These are phyloP conservation scores for Royoungia palumana DNA, from an alignment of 768 basidiomycete species.

Conservation along the genomic window DNA sequence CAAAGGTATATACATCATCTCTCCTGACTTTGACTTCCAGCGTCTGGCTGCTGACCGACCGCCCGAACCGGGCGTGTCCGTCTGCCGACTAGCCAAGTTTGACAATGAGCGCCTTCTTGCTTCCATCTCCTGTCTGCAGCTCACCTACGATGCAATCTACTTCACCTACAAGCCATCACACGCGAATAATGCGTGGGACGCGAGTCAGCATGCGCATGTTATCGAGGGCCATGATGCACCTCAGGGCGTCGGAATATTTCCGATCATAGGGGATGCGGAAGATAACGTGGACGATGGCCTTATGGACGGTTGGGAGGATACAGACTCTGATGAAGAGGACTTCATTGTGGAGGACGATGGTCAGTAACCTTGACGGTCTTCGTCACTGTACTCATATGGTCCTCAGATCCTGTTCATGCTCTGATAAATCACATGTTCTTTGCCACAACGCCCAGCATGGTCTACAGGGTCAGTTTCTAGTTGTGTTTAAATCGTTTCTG, in stretches of 20 bases:
- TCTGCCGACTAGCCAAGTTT: conserved; percentile 17
- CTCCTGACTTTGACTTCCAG: conserved; percentile 22
- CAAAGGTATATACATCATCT: conserved; percentile 27
- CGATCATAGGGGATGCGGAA: not conserved
- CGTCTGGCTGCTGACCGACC: conserved; percentile 25
- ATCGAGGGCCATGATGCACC: not conserved
- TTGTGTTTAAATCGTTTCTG: too few relatives aligned
- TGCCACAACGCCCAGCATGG: conserved; percentile 19
- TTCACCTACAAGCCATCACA: conserved; percentile 35
- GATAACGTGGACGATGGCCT: conserved; percentile 12
- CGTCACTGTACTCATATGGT: conserved; percentile 1
- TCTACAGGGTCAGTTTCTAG: conserved; percentile 27
- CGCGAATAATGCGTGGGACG: not conserved
- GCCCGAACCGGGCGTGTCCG: conserved; percentile 31
- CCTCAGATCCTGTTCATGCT: conserved; percentile 11
- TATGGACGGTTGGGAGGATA: conserved; percentile 15
- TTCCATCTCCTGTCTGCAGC: conserved; percentile 49
- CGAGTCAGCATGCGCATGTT: not conserved
- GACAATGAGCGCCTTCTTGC: conserved; percentile 16
- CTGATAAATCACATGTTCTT: conserved; percentile 22
- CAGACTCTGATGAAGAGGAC: conserved; percentile 15
- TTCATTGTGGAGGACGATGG: conserved; percentile 8
- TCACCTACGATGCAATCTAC: conserved; percentile 51
- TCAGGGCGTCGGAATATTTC: conserved; percentile 3
- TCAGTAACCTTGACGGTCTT: not conserved